Percentiles rank a stretch among this genome's conserved stretches.
These are phyloP conservation scores for Quercus lobata DNA, from an alignment of 331 rosid species.

Conservation along the genomic window DNA sequence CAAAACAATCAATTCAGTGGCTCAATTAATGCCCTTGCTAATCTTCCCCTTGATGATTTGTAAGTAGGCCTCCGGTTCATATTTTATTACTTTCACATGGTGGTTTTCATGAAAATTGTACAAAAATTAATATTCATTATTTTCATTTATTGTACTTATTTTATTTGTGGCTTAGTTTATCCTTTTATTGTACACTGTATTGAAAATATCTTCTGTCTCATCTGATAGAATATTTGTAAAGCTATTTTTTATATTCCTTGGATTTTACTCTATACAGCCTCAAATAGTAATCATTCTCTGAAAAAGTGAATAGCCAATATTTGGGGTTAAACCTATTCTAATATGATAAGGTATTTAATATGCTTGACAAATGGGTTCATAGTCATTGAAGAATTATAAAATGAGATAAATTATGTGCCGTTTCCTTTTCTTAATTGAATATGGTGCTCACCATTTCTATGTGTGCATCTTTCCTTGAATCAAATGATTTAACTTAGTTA, in stretches of 20 bases:
- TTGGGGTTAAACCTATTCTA: neutral
- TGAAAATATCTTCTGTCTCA: neutral
- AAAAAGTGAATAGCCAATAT: neutral
- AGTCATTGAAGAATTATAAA: neutral
- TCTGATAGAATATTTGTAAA: neutral
- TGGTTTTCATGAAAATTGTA: neutral
- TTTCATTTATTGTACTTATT: neutral
- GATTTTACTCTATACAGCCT: neutral
- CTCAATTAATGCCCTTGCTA: slow-evolving; percentile 58
- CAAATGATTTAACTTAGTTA: neutral
- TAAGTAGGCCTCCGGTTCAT: slow-evolving; percentile 28
- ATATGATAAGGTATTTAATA: neutral
- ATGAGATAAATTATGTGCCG: neutral
- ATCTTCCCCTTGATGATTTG: slow-evolving; percentile 73
- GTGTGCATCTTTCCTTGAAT: neutral
- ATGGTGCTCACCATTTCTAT: neutral
- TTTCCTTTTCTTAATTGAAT: neutral
- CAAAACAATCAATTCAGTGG: slow-evolving; percentile 78
- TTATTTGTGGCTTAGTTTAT: neutral
- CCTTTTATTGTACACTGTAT: neutral
- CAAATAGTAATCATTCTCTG: neutral
- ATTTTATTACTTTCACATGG: neutral
- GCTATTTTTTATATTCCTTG: neutral
- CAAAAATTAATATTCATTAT: neutral
- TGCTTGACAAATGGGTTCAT: neutral